phyloP scores from a whole-genome alignment of 176 grass and related monocot genomes.

The Lolium perenne region DNA sequence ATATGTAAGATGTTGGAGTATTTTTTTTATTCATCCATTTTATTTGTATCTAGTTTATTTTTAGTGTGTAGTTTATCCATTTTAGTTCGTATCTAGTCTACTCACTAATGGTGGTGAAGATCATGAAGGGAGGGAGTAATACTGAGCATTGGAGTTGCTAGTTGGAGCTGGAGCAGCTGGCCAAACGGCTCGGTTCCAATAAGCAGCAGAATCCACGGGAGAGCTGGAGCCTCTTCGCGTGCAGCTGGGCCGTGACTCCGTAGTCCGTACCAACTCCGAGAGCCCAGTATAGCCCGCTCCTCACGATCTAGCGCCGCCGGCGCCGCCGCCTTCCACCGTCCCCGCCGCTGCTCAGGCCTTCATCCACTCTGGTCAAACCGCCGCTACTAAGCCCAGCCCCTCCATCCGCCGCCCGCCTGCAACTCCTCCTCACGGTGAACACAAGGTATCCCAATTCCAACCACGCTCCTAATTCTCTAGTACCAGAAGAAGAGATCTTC shows the following conservation, averaged over 20 bases:
- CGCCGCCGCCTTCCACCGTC: not conserved
- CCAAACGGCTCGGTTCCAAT: not conserved
- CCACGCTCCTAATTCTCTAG: not conserved
- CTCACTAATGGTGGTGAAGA: too few relatives aligned
- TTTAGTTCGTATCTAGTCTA: too few relatives aligned
- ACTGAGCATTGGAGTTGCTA: not conserved
- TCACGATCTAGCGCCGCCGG: slow-evolving; percentile 4
- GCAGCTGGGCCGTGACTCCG: not conserved
- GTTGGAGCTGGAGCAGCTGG: slow-evolving; percentile 6
- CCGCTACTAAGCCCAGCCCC: not conserved
- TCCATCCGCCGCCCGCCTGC: not conserved
- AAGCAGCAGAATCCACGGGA: not conserved
- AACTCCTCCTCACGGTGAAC: not conserved
- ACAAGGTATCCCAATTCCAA: not conserved
- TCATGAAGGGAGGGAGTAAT: too few relatives aligned
- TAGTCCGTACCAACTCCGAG: not conserved
- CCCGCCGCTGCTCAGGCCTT: not conserved
- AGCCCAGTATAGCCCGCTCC: slow-evolving; percentile 1
- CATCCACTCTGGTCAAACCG: not conserved
- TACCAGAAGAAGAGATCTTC: not conserved
- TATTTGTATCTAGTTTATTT: too few relatives aligned
- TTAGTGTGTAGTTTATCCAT: too few relatives aligned
- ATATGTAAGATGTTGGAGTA: too few relatives aligned
- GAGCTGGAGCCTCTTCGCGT: slow-evolving; percentile 16
- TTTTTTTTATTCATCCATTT: too few relatives aligned